These are phyloP conservation scores for Biancaea sappan DNA, from an alignment of 306 rosid species.

Conservation along the genomic window DNA sequence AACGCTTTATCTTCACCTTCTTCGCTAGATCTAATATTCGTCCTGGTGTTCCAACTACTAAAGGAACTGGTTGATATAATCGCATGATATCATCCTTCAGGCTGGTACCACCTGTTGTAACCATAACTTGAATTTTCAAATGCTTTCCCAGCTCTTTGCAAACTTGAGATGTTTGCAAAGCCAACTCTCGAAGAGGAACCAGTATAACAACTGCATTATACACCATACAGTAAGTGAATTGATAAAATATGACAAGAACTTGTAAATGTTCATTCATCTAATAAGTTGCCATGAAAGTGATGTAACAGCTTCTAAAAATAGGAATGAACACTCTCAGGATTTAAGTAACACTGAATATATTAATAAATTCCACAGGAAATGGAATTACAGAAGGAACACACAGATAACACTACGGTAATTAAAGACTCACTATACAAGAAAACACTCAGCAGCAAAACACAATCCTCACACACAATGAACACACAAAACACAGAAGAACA, in stretches of 20 bases:
- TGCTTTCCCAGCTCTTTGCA: constrained; percentile 97
- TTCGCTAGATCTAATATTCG: constrained; percentile 89
- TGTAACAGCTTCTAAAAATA: too few species aligned
- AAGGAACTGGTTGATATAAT: constrained; percentile 93
- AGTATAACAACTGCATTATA: constrained; percentile 75
- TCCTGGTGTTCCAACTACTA: constrained; percentile 96
- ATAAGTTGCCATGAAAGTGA: neutral
- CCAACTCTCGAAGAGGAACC: constrained; percentile 94
- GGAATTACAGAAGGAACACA: too few species aligned
- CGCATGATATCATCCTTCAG: constrained; percentile 98
- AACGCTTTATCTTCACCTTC: too few species aligned
- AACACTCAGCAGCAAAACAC: too few species aligned
- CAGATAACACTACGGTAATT: too few species aligned
- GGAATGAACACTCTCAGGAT: too few species aligned
- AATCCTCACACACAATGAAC: too few species aligned
- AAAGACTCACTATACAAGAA: too few species aligned
- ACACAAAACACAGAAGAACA: too few species aligned
- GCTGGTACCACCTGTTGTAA: constrained; percentile 97
- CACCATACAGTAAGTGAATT: constrained; percentile 7
- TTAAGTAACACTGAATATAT: too few species aligned
- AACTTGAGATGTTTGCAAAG: constrained; percentile 98
- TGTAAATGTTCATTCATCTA: constrained; percentile 2
- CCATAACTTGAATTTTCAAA: constrained; percentile 95
- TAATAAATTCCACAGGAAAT: too few species aligned
- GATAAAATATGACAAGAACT: constrained; percentile 17